Base-by-base conservation (phyloP, 1,284 basidiomycete genomes). In the Mycena sp. region DNA sequence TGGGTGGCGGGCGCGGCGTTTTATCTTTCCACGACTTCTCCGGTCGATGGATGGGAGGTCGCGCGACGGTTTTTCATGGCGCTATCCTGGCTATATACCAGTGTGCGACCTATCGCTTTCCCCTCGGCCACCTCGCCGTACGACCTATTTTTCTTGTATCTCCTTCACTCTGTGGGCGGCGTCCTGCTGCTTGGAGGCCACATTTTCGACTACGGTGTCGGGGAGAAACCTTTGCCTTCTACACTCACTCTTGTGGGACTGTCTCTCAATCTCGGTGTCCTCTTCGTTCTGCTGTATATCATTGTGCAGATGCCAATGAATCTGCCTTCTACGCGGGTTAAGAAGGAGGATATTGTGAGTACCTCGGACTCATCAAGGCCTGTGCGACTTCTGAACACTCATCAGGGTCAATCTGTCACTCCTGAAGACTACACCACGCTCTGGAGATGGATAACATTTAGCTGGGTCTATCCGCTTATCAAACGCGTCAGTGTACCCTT, bases 381-480 rank as follows among this genome's bases (percentile, higher is more conserved):
- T 14, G 14, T 9, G 9, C 14, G 14, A 35, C 32, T 14, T 7
- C 32, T 35, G 32, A 35, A 35, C 9, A 7, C 32, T 9, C 32
- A 14, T 35, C n/a, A 88, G 87, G 86, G 85, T 12, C 70, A 77
- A 61, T 73, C 81, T n/a, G 70, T 88, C 46, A 80, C 84, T 0
- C 86, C 86, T 0, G 94, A 96, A 73, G 93, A 95, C 72, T 88
- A 89, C 65, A 90, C 91, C 6, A 84, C 87, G 0, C 79, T 95
- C 0, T 89, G 83, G 77, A 83, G 87, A 5, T 94, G 93, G 90
- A 77, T 91, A 19, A 87, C 90, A 0, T 95, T 95, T 77, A 77
- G 73, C 25, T 95, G 94, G 94, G 82, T 95, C 50, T 82, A 84
- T 64, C 86, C 88, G 0, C 80, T 94, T 26, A 84, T 95, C 61